Base-by-base conservation (phyloP, 371 early-diverging fungal species). In the Rhizopus microsporus region DNA sequence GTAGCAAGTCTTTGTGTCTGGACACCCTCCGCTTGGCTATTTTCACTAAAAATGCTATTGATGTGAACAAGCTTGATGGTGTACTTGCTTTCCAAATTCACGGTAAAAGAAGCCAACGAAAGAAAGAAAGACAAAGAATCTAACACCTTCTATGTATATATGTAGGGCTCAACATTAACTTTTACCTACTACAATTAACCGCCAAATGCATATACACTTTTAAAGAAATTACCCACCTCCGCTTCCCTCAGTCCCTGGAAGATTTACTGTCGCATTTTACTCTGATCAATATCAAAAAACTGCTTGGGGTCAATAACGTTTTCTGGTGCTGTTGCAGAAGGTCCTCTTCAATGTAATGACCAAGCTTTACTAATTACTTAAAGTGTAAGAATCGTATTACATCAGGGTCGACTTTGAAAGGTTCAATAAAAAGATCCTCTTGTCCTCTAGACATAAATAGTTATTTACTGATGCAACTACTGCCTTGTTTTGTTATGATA, bases 11-110 rank as follows among this genome's bases (percentile, higher is more conserved):
- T 7, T 43, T 65, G 7, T 65, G 60, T 47, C 37, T 57, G 47
- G 68, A 68, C 30, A 39, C 52, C 7, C 53, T 72, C 40, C 60
- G 63, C 15, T 42, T 72, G 52, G 63, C 60, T 7, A 58, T 59
- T 13, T 62, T 72, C 39, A 64, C 50, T 53, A 72, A 72, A 54
- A 62, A 68, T 56, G 58, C 67, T 5, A 66, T 72, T 59, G 72
- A 66, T 57, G 55, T 57, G 17, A 54, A 61, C 53, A 50, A 60
- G 42, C 34, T 72, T 43, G 63, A 64, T 43, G 51, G 59, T 45
- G 48, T 47, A 1, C 46, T 62, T 17, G 62, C 47, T 4, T 56
- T 62, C 29, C 56, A 62, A 52, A 62, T 56, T 13, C 56, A 62
- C 52, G 62, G 46, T 60, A 50, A 50, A 29, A 43, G 15, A 42